A percentile compares a stretch with the other conserved stretches of the same genome.
Evolutionary conservation across 2,329 filamentous ascomycete species (phyloP).

Genomic region (Phyllosticta citrichinensis): DNA sequence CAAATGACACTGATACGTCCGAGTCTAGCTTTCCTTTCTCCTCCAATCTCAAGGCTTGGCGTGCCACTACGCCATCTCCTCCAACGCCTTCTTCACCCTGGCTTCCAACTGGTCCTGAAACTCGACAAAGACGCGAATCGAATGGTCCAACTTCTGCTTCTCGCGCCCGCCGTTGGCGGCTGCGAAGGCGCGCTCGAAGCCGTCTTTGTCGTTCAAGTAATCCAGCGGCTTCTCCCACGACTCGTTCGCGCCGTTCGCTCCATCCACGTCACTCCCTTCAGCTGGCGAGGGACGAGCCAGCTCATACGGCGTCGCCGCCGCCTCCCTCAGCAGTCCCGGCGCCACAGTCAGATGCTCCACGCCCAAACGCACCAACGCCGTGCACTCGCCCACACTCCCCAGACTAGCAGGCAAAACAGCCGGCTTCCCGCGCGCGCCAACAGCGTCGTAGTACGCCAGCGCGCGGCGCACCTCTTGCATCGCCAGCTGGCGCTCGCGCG

Average conservation of each 20-base stretch:
- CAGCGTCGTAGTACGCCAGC: conserved; percentile 14
- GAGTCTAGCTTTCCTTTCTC: too few relatives aligned
- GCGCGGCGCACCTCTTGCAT: conserved; percentile 19
- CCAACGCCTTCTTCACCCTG: neutral
- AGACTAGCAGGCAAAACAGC: conserved; percentile 48
- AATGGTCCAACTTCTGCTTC: conserved; percentile 3
- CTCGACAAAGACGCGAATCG: neutral
- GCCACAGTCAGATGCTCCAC: conserved; percentile 51
- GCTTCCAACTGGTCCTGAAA: neutral
- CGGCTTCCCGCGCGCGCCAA: conserved; percentile 27
- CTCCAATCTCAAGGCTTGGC: too few relatives aligned
- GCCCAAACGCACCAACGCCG: conserved; percentile 47
- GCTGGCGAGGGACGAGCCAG: too few relatives aligned
- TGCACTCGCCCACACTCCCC: conserved; percentile 48
- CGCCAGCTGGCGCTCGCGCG: conserved; percentile 3
- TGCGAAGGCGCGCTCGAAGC: neutral
- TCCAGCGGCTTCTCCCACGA: neutral
- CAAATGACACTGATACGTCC: too few relatives aligned
- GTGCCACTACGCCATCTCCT: neutral
- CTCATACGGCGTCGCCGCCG: conserved; percentile 13
- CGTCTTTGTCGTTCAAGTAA: neutral
- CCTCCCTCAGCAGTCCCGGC: conserved; percentile 38
- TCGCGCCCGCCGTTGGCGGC: neutral
- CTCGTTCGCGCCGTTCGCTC: neutral
- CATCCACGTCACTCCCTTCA: neutral